Conservation (phyloP, 1,284 basidiomycete species). For the Phylloboletellus chloephorus region DNA sequence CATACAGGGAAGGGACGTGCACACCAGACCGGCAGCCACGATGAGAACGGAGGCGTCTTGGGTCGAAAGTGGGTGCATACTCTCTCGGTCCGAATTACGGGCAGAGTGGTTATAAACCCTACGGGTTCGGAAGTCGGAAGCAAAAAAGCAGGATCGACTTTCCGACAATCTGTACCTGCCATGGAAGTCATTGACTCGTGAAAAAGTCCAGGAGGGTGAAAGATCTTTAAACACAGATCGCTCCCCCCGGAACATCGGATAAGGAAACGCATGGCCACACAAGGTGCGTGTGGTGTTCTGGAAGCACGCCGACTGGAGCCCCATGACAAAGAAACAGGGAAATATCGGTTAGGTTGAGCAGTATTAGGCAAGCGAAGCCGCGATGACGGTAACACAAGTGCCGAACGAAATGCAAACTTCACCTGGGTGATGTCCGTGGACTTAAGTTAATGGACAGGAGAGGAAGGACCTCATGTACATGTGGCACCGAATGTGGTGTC, state of each 20-base stretch:
- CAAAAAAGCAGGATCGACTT: conserved; percentile 31
- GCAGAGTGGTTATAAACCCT: conserved; percentile 25
- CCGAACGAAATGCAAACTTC: conserved; percentile 29
- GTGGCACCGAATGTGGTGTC: conserved; percentile 32
- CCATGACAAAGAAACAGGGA: conserved; percentile 32
- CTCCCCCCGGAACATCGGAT: conserved; percentile 13
- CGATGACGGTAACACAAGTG: conserved; percentile 35
- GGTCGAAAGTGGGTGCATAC: conserved; percentile 20
- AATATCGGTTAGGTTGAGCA: conserved; percentile 30
- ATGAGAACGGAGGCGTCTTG: conserved; percentile 21
- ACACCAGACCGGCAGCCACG: conserved; percentile 23
- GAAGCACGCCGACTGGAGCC: conserved; percentile 22
- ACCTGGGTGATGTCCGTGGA: conserved; percentile 35
- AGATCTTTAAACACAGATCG: conserved; percentile 23
- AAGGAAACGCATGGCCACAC: conserved; percentile 11
- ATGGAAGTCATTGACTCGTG: conserved; percentile 25
- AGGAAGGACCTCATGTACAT: conserved; percentile 36
- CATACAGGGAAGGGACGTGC: conserved; percentile 4
- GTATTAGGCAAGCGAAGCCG: conserved; percentile 35
- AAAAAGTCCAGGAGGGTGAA: conserved; percentile 6
- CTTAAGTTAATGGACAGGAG: conserved; percentile 35
- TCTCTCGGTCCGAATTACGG: conserved; percentile 15
- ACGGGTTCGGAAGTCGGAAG: conserved; percentile 31
- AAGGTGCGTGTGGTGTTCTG: conserved; percentile 19
- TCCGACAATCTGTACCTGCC: conserved; percentile 32